Evolutionary conservation across 2,329 filamentous ascomycete species (phyloP).

Genomic region (Graphilbum sp.): DNA sequence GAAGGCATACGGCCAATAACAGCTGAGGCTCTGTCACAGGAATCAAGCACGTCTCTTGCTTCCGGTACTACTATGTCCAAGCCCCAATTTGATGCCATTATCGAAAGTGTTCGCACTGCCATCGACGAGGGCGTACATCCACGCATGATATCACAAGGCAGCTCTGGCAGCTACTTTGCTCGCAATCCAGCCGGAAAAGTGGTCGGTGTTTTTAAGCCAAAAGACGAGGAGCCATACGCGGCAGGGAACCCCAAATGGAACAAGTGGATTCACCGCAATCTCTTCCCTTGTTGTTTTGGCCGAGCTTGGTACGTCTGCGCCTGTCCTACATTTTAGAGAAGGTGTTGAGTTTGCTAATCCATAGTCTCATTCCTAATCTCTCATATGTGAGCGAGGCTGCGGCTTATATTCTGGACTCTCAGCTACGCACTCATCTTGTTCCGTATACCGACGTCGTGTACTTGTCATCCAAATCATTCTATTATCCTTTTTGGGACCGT

Average conservation of each 20-base stretch:
- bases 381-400: slow-evolving; percentile 97
- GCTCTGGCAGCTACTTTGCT: slow-evolving; percentile 96
- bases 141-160: slow-evolving; percentile 91
- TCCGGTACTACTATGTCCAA: slow-evolving; percentile 39
- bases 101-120: slow-evolving; percentile 77
- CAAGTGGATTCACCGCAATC: slow-evolving; percentile 96
- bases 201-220: slow-evolving; percentile 95
- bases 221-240: slow-evolving; percentile 96
- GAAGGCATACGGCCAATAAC: slow-evolving; percentile 72
- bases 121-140: slow-evolving; percentile 87
- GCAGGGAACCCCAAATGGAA: slow-evolving; percentile 98
- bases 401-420: slow-evolving; percentile 84
- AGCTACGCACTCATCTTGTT: slow-evolving; percentile 79
- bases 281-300: slow-evolving; percentile 96
- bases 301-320: slow-evolving; percentile 59
- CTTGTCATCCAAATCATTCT: slow-evolving; percentile 90
- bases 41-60: slow-evolving; percentile 41
- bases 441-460: slow-evolving; percentile 93
- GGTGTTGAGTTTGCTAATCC: slow-evolving; percentile 2
- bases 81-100: slow-evolving; percentile 69
- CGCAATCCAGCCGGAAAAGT: slow-evolving; percentile 83
- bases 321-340: too few relatives aligned
- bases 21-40: slow-evolving; percentile 54
- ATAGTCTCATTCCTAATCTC: slow-evolving; percentile 78
- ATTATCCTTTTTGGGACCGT: slow-evolving; percentile 95